These are phyloP conservation scores for Rhizopogon salebrosus DNA, from an alignment of 768 basidiomycete genomes.

Conservation along the genomic window DNA sequence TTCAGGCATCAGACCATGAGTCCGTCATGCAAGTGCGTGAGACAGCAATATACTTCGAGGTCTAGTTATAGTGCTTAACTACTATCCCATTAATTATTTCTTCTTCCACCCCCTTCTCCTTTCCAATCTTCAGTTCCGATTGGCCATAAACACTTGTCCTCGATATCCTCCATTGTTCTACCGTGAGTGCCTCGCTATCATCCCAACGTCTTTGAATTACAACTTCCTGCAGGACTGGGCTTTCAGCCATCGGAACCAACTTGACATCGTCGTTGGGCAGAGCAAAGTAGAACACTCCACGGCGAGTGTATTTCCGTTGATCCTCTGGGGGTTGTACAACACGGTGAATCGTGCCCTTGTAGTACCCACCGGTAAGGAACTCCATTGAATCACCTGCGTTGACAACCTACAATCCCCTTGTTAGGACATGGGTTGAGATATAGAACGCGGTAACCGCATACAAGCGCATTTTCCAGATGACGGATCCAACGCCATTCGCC, in stretches of 20 bases:
- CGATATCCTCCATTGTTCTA: slow-evolving; percentile 47
- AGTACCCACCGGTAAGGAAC: slow-evolving; percentile 57
- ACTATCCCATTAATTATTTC: slow-evolving; percentile 49
- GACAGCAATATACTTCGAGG: too few relatives aligned
- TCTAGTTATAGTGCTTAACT: slow-evolving; percentile 55
- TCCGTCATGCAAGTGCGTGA: too few relatives aligned
- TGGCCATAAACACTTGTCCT: slow-evolving; percentile 49
- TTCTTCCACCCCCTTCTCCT: slow-evolving; percentile 43
- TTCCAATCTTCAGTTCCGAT: slow-evolving; percentile 34
- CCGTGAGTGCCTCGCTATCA: slow-evolving; percentile 41
- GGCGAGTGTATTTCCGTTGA: slow-evolving; percentile 43
- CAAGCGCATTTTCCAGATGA: slow-evolving; percentile 54
- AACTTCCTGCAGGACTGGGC: slow-evolving; percentile 41
- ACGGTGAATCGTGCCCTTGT: slow-evolving; percentile 55
- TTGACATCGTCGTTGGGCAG: slow-evolving; percentile 45
- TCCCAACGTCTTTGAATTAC: slow-evolving; percentile 36
- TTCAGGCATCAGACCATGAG: too few relatives aligned
- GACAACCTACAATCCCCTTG: slow-evolving; percentile 35
- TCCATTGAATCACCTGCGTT: slow-evolving; percentile 57
- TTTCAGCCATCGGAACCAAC: slow-evolving; percentile 40
- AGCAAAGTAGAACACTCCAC: slow-evolving; percentile 56
- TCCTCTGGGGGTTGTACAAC: slow-evolving; percentile 55
- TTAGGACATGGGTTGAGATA: neutral
- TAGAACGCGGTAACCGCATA: slow-evolving; percentile 14
- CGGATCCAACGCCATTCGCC: slow-evolving; percentile 54